A percentile compares a stretch with the other conserved stretches of the same genome.
These are phyloP conservation scores for Collybiopsis luxurians DNA, from an alignment of 768 basidiomycete genomes.

Conservation along the genomic window DNA sequence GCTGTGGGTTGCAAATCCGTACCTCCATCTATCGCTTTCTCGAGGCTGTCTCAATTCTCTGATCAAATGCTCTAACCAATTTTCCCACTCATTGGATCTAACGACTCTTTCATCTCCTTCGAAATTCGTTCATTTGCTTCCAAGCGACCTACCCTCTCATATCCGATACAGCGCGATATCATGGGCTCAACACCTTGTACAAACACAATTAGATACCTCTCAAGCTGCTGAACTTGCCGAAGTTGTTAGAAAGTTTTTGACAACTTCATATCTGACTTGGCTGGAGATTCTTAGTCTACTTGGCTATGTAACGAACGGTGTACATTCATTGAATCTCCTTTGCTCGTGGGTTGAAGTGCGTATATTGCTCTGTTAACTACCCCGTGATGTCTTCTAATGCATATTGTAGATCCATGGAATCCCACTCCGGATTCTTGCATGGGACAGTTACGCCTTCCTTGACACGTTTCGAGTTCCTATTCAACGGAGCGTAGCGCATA, in stretches of 20 bases:
- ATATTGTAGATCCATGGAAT: not conserved
- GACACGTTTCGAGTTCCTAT: not conserved
- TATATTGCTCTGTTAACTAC: not conserved
- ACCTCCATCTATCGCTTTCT: not conserved
- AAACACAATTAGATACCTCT: not conserved
- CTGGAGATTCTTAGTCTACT: not conserved
- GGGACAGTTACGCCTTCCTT: not conserved
- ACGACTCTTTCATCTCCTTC: not conserved
- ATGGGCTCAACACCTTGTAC: not conserved
- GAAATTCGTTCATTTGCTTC: not conserved
- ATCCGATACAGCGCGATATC: not conserved
- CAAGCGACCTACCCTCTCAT: not conserved
- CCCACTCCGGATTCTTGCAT: not conserved
- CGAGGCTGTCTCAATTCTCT: not conserved
- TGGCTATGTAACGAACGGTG: not conserved
- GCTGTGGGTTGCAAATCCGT: not conserved
- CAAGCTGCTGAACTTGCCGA: not conserved
- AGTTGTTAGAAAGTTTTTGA: not conserved
- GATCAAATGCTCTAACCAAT: not conserved
- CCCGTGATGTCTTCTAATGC: too few relatives aligned
- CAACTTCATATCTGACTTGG: not conserved
- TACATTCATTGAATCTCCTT: not conserved
- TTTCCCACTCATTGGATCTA: not conserved
- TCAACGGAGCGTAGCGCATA: not conserved
- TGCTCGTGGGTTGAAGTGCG: not conserved